Evolutionary conservation across 768 basidiomycete genomes (phyloP).

Genomic region (Piloderma croceum): DNA sequence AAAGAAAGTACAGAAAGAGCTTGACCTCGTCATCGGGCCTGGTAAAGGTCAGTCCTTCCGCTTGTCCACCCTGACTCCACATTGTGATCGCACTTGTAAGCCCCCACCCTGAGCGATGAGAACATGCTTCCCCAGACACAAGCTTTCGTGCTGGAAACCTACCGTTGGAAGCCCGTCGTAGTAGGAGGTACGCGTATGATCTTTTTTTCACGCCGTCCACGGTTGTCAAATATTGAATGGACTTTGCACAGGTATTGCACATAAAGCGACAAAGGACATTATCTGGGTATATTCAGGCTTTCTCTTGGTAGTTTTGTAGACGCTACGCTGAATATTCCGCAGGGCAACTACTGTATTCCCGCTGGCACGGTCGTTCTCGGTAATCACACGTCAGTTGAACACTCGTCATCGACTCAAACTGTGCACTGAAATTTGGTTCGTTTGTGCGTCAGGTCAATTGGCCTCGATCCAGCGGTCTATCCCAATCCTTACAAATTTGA

Average conservation of each 20-base stretch:
- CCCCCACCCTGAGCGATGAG: slow-evolving; percentile 35
- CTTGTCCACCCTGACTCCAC: no score
- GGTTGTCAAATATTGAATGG: no score
- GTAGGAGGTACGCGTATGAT: no score
- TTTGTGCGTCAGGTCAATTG: slow-evolving; percentile 22
- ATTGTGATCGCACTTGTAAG: no score
- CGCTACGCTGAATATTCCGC: slow-evolving; percentile 14
- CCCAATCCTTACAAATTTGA: slow-evolving; percentile 33
- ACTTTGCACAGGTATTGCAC: slow-evolving; percentile 54
- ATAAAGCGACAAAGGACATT: slow-evolving; percentile 60
- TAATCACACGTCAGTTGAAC: slow-evolving; percentile 34
- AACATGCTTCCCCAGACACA: slow-evolving; percentile 30
- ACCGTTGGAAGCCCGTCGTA: slow-evolving; percentile 37
- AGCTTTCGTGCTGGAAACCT: slow-evolving; percentile 37
- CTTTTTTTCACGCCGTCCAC: no score
- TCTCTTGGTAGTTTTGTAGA: neutral
- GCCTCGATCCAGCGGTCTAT: slow-evolving; percentile 32
- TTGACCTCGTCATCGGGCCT: slow-evolving; percentile 49
- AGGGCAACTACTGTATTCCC: slow-evolving; percentile 37
- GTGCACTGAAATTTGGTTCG: neutral
- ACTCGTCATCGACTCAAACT: neutral
- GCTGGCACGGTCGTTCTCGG: slow-evolving; percentile 33
- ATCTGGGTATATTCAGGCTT: slow-evolving; percentile 43
- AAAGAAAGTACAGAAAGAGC: slow-evolving; percentile 43
- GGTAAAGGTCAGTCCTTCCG: slow-evolving; percentile 27